Evolutionary conservation across 106 monocot genomes (phyloP).

Genomic region (Vanilla planifolia): DNA sequence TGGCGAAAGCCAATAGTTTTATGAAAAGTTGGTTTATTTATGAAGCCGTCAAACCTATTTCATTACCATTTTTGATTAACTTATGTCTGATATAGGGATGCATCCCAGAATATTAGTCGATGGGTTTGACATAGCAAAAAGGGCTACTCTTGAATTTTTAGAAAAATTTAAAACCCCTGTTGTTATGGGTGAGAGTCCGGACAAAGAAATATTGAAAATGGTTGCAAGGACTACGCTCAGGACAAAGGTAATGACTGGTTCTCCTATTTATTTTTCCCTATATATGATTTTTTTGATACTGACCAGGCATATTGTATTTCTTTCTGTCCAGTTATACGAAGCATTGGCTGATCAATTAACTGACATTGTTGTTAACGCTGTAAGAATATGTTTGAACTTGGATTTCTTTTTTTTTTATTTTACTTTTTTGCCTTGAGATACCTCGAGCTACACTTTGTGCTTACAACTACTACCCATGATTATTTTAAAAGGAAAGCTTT

Average conservation of each 20-base stretch:
- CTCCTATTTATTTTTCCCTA: constrained; percentile 2
- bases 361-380: constrained; percentile 90
- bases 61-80: background rate
- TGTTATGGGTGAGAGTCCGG: constrained; percentile 74
- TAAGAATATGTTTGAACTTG: constrained; percentile 24
- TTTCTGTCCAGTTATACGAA: constrained; percentile 73
- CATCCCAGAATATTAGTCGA: constrained; percentile 93
- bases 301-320: background rate
- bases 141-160: constrained; percentile 91
- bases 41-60: background rate
- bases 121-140: constrained; percentile 96
- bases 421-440: background rate
- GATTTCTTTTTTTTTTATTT: background rate
- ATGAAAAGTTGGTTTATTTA: too few species aligned
- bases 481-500: too few species aligned
- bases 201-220: constrained; percentile 94
- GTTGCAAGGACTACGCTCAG: constrained; percentile 89
- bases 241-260: constrained; percentile 59
- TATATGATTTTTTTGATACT: background rate
- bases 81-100: constrained; percentile 49
- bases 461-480: too few species aligned
- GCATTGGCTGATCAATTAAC: constrained; percentile 89
- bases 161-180: constrained; percentile 96
- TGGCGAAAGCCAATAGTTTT: too few species aligned
- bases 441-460: too few species aligned